These are phyloP conservation scores for Cinnamomum micranthum DNA, from an alignment of 164 flowering plant species.

Conservation along the genomic window DNA sequence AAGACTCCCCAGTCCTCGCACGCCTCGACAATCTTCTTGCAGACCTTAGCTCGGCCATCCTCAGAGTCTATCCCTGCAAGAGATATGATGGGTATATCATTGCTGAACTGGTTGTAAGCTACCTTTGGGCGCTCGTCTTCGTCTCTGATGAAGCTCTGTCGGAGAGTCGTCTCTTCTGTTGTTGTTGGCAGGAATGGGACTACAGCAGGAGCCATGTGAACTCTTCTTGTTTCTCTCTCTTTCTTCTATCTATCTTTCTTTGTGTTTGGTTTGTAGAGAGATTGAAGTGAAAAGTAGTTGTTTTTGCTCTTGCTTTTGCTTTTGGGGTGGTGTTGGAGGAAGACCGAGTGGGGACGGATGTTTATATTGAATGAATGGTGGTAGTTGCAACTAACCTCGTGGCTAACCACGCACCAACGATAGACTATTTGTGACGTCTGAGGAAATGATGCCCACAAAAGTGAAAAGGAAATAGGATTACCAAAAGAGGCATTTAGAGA, in stretches of 20 bases:
- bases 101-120: slow-evolving; percentile 67
- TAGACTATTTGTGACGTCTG: too few species aligned
- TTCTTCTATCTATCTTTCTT: neutral
- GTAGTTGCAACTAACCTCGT: slow-evolving; percentile 13
- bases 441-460: too few species aligned
- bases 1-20: slow-evolving; percentile 92
- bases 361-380: neutral
- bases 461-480: too few species aligned
- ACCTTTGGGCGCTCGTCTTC: slow-evolving; percentile 86
- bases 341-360: neutral
- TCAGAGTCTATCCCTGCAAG: slow-evolving; percentile 57
- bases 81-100: slow-evolving; percentile 67
- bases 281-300: neutral
- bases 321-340: neutral
- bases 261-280: neutral
- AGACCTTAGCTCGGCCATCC: slow-evolving; percentile 38
- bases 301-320: too few species aligned
- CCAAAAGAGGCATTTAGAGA: too few species aligned
- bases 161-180: slow-evolving; percentile 43
- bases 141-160: slow-evolving; percentile 56
- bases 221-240: slow-evolving; percentile 9
- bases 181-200: slow-evolving; percentile 7
- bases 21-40: slow-evolving; percentile 58
- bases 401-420: neutral
- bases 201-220: slow-evolving; percentile 4